These are phyloP conservation scores for Phytopythium mirpurense DNA, from an alignment of 352 stramenopile species.

Conservation along the genomic window DNA sequence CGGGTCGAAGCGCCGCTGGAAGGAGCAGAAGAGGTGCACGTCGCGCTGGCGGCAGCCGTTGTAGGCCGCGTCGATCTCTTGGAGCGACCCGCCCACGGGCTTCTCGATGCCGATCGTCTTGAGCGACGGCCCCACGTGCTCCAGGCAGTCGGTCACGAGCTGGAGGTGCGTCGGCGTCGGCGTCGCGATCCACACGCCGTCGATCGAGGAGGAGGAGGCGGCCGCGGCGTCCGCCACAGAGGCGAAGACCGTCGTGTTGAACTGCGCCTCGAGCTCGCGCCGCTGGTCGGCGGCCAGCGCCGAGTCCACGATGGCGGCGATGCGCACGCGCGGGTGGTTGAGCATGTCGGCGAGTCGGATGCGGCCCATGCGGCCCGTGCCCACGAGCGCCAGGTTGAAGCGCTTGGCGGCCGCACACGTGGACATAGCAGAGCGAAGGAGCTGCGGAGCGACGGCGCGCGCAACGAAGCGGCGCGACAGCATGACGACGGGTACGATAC, in stretches of 20 bases:
- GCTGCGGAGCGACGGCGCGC: background rate
- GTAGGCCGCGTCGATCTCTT: constrained; percentile 64
- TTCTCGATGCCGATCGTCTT: constrained; percentile 75
- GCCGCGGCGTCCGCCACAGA: constrained; percentile 24
- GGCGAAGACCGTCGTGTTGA: constrained; percentile 31
- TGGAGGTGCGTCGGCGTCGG: constrained; percentile 65
- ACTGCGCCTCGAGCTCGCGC: constrained; percentile 33
- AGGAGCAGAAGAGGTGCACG: constrained; percentile 86
- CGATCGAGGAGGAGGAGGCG: constrained; percentile 16
- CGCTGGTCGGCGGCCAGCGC: constrained; percentile 12
- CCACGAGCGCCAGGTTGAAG: constrained; percentile 58
- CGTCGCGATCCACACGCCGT: constrained; percentile 73
- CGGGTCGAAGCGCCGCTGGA: constrained; percentile 90
- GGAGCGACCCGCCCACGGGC: constrained; percentile 46
- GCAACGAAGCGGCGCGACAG: constrained; percentile 8
- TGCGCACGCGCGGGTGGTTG: constrained; percentile 36
- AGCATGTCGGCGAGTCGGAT: constrained; percentile 64
- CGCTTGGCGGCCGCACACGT: too few species aligned
- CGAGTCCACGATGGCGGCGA: constrained; percentile 65
- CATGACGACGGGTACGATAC: constrained; percentile 6
- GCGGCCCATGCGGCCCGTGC: constrained; percentile 69
- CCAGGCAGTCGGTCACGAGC: constrained; percentile 32
- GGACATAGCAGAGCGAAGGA: too few species aligned
- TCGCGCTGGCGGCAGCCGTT: constrained; percentile 31
- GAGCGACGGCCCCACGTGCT: constrained; percentile 9